phyloP scores from a whole-genome alignment of 371 early-diverging fungal genomes.

The Sporodiniella umbellata region DNA sequence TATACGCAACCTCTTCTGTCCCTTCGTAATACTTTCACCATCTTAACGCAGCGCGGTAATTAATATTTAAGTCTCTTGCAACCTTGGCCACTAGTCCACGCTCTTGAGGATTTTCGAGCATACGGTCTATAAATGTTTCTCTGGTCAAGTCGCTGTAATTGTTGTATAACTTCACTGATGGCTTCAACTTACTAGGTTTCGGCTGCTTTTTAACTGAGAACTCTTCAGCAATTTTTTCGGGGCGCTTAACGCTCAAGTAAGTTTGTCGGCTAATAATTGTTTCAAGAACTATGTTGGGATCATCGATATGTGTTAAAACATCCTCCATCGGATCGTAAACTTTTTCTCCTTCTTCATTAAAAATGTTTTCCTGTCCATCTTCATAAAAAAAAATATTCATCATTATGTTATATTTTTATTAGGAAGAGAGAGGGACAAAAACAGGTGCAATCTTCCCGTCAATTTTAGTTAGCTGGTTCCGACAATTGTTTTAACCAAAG shows the following conservation, averaged over 20 bases:
- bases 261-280: slow-evolving; percentile 13
- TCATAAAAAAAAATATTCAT: slow-evolving; percentile 3
- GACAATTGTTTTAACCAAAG: slow-evolving; percentile 1
- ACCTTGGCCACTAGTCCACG: slow-evolving; percentile 10
- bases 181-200: slow-evolving; percentile 12
- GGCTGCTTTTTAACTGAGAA: slow-evolving; percentile 12
- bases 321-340: slow-evolving; percentile 10
- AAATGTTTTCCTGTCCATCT: slow-evolving; percentile 5
- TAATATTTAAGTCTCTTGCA: slow-evolving; percentile 12
- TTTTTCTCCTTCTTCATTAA: slow-evolving; percentile 10
- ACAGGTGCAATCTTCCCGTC: slow-evolving; percentile 2
- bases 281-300: slow-evolving; percentile 11
- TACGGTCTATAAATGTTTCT: slow-evolving; percentile 10
- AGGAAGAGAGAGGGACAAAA: slow-evolving; percentile 8
- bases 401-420: slow-evolving; percentile 9
- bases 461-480: slow-evolving; percentile 1
- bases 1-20: slow-evolving; percentile 3
- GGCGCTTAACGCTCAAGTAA: slow-evolving; percentile 16
- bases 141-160: slow-evolving; percentile 11
- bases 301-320: slow-evolving; percentile 5
- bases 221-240: slow-evolving; percentile 8
- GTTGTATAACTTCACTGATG: slow-evolving; percentile 12
- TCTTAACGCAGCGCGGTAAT: slow-evolving; percentile 12
- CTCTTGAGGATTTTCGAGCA: slow-evolving; percentile 8
- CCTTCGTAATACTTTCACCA: slow-evolving; percentile 8